phyloP scores from a whole-genome alignment of 192 early-diverging fungal genomes.

The Backusella morwellensis region DNA sequence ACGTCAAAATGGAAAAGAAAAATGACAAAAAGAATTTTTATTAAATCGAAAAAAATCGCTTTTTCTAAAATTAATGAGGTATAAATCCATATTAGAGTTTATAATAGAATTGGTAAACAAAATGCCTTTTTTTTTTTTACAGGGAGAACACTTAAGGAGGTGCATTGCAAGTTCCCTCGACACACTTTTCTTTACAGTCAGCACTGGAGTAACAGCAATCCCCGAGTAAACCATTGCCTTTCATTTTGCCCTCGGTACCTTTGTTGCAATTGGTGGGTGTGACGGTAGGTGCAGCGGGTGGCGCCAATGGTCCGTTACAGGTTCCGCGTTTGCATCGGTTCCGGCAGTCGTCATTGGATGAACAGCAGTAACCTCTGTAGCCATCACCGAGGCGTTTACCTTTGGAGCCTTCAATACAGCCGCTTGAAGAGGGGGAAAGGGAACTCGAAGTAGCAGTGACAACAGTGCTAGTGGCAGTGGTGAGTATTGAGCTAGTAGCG shows the following conservation, averaged over 20 bases:
- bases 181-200: background rate
- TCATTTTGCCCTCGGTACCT: background rate
- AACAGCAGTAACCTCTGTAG: background rate
- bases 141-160: background rate
- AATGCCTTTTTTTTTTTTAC: background rate
- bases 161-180: background rate
- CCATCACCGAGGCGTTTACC: background rate
- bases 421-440: background rate
- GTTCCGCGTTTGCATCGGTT: background rate
- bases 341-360: background rate
- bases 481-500: background rate
- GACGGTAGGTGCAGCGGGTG: background rate
- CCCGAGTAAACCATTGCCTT: background rate
- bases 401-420: background rate
- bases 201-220: background rate
- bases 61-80: background rate
- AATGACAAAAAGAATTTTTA: too few relatives aligned
- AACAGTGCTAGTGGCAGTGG: background rate
- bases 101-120: too few relatives aligned
- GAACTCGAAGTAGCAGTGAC: background rate
- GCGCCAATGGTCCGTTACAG: background rate
- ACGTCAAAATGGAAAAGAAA: background rate
- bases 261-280: background rate
- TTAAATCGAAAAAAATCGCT: background rate
- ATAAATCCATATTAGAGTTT: background rate